Conservation (phyloP, 2,329 filamentous ascomycete species). For the Colletotrichum higginsianum region DNA sequence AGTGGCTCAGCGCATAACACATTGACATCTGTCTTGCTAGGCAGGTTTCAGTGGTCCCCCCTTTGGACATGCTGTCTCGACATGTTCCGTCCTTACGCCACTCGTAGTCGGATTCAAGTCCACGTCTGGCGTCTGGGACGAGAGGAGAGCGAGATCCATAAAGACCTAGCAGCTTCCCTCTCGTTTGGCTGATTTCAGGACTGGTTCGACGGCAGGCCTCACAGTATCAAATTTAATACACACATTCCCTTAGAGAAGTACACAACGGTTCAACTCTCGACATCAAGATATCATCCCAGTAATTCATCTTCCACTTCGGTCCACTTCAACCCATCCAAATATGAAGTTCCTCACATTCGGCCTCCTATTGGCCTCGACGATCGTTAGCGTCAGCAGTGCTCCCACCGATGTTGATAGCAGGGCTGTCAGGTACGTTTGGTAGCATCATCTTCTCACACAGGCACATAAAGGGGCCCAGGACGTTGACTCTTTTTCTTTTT, state of each 20-base stretch:
- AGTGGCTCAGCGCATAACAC: constrained; percentile 34
- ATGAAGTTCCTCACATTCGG: constrained; percentile 37
- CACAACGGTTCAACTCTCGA: constrained; percentile 9
- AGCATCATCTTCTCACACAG: background rate
- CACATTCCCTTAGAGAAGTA: constrained; percentile 33
- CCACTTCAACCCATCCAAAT: constrained; percentile 39
- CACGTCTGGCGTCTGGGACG: constrained; percentile 6
- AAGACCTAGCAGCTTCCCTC: constrained; percentile 12
- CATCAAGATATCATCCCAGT: background rate
- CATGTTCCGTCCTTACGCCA: constrained; percentile 32
- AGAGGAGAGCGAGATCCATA: constrained; percentile 25
- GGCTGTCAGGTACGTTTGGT: constrained; percentile 33
- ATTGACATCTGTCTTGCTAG: constrained; percentile 33
- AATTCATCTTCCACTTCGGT: constrained; percentile 18
- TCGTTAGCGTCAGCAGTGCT: constrained; percentile 42
- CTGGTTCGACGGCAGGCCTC: constrained; percentile 37
- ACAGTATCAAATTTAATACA: constrained; percentile 30
- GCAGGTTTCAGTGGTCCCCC: constrained; percentile 26
- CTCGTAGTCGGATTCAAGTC: constrained; percentile 6
- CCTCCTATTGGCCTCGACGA: constrained; percentile 36
- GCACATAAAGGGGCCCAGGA: background rate
- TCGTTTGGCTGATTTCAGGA: background rate
- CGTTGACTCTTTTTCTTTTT: background rate
- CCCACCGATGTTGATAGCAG: constrained; percentile 37
- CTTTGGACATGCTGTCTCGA: constrained; percentile 27